Conservation (phyloP, 306 rosid species). For the Luffa acutangula region DNA sequence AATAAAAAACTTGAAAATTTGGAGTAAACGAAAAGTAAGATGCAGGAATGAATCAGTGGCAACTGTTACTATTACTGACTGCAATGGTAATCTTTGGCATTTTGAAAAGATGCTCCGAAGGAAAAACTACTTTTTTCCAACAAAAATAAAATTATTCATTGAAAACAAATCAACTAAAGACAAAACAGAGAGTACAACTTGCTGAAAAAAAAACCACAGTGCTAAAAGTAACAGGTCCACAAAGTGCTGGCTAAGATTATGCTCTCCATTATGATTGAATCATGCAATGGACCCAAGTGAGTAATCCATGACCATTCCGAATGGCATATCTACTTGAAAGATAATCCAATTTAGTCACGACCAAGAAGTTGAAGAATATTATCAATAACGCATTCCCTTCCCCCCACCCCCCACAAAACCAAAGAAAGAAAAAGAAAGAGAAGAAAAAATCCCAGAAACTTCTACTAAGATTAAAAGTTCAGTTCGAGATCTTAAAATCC, state of each 20-base stretch:
- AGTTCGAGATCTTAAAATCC: neutral
- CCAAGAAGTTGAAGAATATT: too few species aligned
- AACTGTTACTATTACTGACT: neutral
- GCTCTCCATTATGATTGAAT: neutral
- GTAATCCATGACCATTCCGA: neutral
- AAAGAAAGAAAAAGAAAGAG: too few species aligned
- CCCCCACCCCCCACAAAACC: too few species aligned
- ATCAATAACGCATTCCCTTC: too few species aligned
- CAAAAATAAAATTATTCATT: neutral
- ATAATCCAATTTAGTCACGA: neutral
- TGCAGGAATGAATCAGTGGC: neutral
- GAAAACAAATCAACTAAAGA: neutral
- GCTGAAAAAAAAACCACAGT: neutral
- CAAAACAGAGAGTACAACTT: neutral
- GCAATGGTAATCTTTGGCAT: neutral
- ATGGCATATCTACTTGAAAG: neutral
- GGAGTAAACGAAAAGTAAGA: neutral
- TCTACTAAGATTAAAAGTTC: neutral
- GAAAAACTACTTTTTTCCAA: neutral
- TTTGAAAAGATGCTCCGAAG: neutral
- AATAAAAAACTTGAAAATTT: neutral
- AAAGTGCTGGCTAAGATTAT: neutral
- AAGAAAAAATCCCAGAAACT: neutral
- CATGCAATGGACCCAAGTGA: neutral
- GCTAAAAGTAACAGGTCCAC: neutral